Percentiles rank a stretch among this genome's conserved stretches.
Evolutionary conservation across 2,329 filamentous ascomycete genomes (phyloP).

Genomic region (Calonectria ilicicola): DNA sequence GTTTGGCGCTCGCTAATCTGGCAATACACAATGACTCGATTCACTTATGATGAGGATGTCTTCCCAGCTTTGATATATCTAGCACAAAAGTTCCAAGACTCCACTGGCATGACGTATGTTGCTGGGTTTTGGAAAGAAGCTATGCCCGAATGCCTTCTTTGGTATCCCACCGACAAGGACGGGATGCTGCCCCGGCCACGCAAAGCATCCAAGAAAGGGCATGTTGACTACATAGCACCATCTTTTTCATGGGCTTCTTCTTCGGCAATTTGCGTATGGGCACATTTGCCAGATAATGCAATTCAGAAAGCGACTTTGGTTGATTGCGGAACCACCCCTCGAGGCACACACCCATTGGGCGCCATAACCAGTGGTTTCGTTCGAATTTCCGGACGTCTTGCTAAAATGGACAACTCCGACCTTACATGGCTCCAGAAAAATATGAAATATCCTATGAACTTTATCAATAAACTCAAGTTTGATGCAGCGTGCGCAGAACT

Average conservation of each 20-base stretch:
- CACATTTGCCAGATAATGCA: background rate
- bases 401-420: background rate
- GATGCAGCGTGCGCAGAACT: background rate
- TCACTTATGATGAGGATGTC: background rate
- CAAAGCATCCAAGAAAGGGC: background rate
- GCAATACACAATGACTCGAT: constrained; percentile 1
- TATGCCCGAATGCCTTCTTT: background rate
- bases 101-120: background rate
- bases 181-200: background rate
- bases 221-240: background rate
- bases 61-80: background rate
- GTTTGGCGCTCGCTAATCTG: background rate
- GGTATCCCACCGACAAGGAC: background rate
- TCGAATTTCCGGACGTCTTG: background rate
- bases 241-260: constrained; percentile 1
- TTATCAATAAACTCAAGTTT: background rate
- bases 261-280: background rate
- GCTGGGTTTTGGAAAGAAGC: background rate
- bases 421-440: background rate
- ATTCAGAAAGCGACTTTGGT: background rate
- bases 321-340: background rate
- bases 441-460: background rate
- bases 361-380: background rate
- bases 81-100: background rate
- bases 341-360: background rate